Evolutionary conservation across 208 protist genomes (phyloP).

Genomic region (Wallacemonas sp.): DNA sequence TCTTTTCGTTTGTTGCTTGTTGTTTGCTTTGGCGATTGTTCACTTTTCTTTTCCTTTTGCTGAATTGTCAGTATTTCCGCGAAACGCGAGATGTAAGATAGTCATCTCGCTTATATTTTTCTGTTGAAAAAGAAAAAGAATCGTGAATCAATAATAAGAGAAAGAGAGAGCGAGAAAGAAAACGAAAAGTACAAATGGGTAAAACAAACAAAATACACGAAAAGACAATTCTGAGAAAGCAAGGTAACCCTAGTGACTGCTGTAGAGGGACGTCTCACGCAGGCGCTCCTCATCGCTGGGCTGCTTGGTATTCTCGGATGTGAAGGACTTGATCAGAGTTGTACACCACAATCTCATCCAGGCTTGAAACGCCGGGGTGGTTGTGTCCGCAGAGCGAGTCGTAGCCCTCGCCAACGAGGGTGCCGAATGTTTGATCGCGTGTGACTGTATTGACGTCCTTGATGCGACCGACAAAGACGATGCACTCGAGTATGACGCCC

Average conservation of each 20-base stretch:
- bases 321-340: constrained; percentile 3
- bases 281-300: background rate
- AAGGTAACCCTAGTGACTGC: too few species aligned
- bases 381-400: background rate
- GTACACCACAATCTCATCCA: constrained; percentile 2
- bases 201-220: too few species aligned
- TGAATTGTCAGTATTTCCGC: too few species aligned
- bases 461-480: background rate
- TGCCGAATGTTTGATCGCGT: background rate
- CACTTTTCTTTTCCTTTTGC: too few species aligned
- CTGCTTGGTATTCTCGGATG: background rate
- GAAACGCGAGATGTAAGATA: too few species aligned
- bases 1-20: too few species aligned
- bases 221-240: too few species aligned
- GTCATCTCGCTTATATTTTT: too few species aligned
- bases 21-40: too few species aligned
- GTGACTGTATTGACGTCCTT: background rate
- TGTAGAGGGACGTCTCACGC: too few species aligned
- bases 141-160: background rate
- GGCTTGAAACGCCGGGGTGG: background rate
- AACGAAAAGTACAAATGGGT: constrained; percentile 14
- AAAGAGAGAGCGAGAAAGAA: background rate
- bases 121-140: constrained; percentile 1
- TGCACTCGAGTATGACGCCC: constrained; percentile 5
- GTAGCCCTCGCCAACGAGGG: background rate